Conservation (phyloP, 2,329 filamentous ascomycete species). For the Ophiostoma himal-ulmi region DNA sequence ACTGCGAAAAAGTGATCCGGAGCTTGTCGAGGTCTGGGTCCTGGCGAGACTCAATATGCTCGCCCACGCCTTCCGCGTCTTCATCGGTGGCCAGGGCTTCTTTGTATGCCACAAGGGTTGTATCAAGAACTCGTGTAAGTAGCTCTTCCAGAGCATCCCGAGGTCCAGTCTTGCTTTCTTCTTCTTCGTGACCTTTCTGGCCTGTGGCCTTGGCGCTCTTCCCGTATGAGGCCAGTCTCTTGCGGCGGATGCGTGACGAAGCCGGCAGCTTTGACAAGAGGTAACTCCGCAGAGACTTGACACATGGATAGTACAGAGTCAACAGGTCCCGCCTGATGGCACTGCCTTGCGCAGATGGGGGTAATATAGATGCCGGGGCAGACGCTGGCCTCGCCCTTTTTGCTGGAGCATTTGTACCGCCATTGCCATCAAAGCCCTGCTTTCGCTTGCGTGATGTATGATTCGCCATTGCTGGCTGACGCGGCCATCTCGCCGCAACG, state of each 20-base stretch:
- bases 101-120: conserved; percentile 57
- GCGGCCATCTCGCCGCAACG: not conserved
- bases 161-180: not conserved
- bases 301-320: conserved; percentile 58
- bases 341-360: not conserved
- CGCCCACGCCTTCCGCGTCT: no score
- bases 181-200: not conserved
- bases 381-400: not conserved
- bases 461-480: not conserved
- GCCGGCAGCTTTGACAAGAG: conserved; percentile 59
- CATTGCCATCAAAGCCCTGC: not conserved
- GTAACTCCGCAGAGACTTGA: conserved; percentile 65
- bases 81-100: conserved; percentile 24
- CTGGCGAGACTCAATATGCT: not conserved
- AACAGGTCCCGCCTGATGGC: conserved; percentile 55
- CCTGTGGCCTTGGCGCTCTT: conserved; percentile 1
- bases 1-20: conserved; percentile 57
- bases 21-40: conserved; percentile 43
- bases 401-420: not conserved
- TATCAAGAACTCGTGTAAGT: conserved; percentile 59
- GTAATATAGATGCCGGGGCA: not conserved
- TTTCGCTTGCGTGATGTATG: not conserved
- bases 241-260: conserved; percentile 58
- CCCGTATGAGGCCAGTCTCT: conserved; percentile 42
- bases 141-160: conserved; percentile 34